Percentiles rank a stretch among this genome's conserved stretches.
Conservation (phyloP, 1,284 basidiomycete genomes). For the Sporisorium graminicola region DNA sequence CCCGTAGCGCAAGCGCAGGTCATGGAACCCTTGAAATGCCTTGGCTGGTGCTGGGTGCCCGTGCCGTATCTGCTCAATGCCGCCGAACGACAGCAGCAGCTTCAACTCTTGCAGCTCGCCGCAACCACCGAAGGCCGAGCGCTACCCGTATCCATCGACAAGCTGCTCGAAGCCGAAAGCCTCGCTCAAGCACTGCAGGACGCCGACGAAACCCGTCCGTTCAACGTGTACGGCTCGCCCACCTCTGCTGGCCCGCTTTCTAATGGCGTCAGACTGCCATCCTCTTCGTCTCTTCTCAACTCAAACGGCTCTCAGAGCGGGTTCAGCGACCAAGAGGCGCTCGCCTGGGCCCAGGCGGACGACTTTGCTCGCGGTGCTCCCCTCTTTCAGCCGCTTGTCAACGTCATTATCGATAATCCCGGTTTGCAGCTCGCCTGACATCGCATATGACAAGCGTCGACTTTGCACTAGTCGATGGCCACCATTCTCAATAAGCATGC, state of each 20-base stretch:
- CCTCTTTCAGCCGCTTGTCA: conserved; percentile 49
- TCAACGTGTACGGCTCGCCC: conserved; percentile 8
- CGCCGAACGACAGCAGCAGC: conserved; percentile 32
- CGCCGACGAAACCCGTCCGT: conserved; percentile 21
- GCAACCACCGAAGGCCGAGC: conserved; percentile 34
- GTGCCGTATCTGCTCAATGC: conserved; percentile 39
- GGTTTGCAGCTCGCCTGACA: conserved; percentile 12
- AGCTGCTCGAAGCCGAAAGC: conserved; percentile 48
- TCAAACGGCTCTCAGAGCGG: background rate
- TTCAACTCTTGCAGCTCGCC: conserved; percentile 34
- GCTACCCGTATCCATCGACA: conserved; percentile 50
- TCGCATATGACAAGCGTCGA: background rate
- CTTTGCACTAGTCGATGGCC: background rate
- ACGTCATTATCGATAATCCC: conserved; percentile 39
- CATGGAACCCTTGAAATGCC: conserved; percentile 64
- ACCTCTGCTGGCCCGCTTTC: background rate
- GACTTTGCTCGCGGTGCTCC: conserved; percentile 54
- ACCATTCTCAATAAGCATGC: background rate
- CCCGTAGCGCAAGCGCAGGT: conserved; percentile 32
- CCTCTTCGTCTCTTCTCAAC: conserved; percentile 4
- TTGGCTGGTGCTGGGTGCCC: conserved; percentile 64
- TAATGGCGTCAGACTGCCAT: conserved; percentile 8
- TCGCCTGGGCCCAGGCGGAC: conserved; percentile 51
- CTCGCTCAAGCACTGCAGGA: conserved; percentile 40
- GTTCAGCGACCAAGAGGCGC: conserved; percentile 21